phyloP scores from a whole-genome alignment of 2,329 filamentous ascomycete species.

The Aspergillus candidus region DNA sequence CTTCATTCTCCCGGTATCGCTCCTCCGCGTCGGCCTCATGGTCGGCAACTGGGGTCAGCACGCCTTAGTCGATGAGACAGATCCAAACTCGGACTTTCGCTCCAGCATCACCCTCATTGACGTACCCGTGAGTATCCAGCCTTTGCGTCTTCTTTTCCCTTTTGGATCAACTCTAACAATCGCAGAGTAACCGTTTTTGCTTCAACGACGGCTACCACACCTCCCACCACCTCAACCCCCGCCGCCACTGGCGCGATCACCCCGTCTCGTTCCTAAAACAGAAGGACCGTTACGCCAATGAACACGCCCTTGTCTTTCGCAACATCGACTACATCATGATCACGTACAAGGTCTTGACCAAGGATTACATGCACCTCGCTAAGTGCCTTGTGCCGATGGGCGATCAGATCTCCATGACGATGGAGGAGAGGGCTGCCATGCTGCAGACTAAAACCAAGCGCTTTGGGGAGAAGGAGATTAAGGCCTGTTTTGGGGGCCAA shows the following conservation, averaged over 20 bases:
- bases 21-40: conserved; percentile 68
- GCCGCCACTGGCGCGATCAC: conserved; percentile 74
- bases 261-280: conserved; percentile 65
- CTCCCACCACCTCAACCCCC: conserved; percentile 38
- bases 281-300: conserved; percentile 59
- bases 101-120: conserved; percentile 76
- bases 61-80: conserved; percentile 67
- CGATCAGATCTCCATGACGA: conserved; percentile 59
- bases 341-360: conserved; percentile 60
- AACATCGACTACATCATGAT: conserved; percentile 78
- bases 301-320: conserved; percentile 69
- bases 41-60: conserved; percentile 81
- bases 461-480: conserved; percentile 61
- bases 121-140: conserved; percentile 56
- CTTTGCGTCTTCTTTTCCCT: background rate
- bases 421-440: conserved; percentile 58
- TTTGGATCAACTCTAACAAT: conserved; percentile 1
- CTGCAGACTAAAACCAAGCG: conserved; percentile 58
- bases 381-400: conserved; percentile 68
- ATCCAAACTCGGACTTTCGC: conserved; percentile 70
- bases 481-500: no score
- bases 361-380: conserved; percentile 66
- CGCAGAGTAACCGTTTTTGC: conserved; percentile 70
- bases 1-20: conserved; percentile 58
- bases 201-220: conserved; percentile 82